Evolutionary conservation across 805 yeast species (phyloP), one percentile per base, ranked within the genome.

Genomic region (Clavispora fructus): DNA sequence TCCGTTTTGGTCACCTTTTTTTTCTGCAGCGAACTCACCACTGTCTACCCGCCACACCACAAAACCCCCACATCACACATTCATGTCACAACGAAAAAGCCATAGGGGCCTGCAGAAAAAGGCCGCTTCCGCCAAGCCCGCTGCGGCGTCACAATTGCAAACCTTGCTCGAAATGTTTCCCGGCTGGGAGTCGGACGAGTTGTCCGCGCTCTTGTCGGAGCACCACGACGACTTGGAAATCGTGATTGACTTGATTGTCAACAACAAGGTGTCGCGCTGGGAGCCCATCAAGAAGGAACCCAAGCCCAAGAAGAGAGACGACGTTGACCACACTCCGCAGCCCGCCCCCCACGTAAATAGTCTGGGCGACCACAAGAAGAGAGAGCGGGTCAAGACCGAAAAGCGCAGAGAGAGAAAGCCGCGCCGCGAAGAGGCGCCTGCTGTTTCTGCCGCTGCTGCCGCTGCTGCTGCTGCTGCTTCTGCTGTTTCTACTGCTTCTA

Each of bases 201-300:
- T 94, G 62, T 69, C 74, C 40, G 79, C 84, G 44, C 81, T 89
- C 48, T 81, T 91, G 56, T 74, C 75, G 47, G 98, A 94, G 67
- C 79, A 84, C 59, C 64, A 56, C 74, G 75, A 82, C 52, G 90
- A 86, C 62, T 73, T 90, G 55, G 95, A 85, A 61, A 76, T 79
- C 39, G 87, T 94, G 53, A 84, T 88, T 53, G 91, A 85, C 61
- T 83, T 89, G 65, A 91, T 94, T 67, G 83, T 95, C 47, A 87
- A 89, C 51, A 96, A 96, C 54, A 85, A 86, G 59, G 95, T 88
- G 33, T 77, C 85, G 55, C 88, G 86, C 67, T 92, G 98, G 97
- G 97, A 89, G 62, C 94, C 91, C 57, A 96, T 88, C 52, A 83
- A 83, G 67, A 86, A 74, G 45, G 85, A 83, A 65, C 79, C 78